Evolutionary conservation across 345 rosid genomes (phyloP), one percentile per base, ranked within the genome.

Genomic region (Pseudoturritis turrita): DNA sequence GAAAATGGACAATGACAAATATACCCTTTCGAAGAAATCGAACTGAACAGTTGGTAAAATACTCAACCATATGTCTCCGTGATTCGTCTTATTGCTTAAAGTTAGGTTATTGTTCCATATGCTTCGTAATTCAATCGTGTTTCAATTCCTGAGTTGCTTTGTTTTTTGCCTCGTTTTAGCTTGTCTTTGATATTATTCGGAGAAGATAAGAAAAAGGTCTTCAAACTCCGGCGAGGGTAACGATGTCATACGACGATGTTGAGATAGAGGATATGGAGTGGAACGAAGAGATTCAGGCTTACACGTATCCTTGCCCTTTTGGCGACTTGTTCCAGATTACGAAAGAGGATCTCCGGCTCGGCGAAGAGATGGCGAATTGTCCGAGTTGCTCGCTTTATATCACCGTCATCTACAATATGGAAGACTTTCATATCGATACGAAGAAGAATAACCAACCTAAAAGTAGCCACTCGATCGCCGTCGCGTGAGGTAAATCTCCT

Each of bases 261-360:
- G 98, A 91, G 88, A 94, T 94, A 65, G 97, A 94, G 43, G 98
- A 94, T 52, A 89, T 94, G 98, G 90, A 89, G 75, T 91, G 98
- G 98, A 91, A 75, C 76, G 90, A 86, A 62, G 91, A 89, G 83
- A 63, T 91, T 14, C 78, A 84, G 67, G 86, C 89, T 25, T 91
- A 81, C 77, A 94, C 97, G 21, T 91, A 89, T 63, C 97, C 97
- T 1, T 94, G 97, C 43, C 97, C 97, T 10, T 94, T 97, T 80
- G 97, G 97, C 21, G 97, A 91, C 63, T 77, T 91, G 49, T 94
- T 94, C 65, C 96, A 94, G 79, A 94, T 94, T 53, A 88, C 97
- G 10, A 88, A 84, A 76, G 98, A 86, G 25, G 98, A 94, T 64
- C 91, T 89, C 45, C 79, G 78, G 13, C 83, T 88, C 51, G 96